Base-by-base conservation (phyloP, 768 basidiomycete genomes). In the Psilocybe tampanensis region DNA sequence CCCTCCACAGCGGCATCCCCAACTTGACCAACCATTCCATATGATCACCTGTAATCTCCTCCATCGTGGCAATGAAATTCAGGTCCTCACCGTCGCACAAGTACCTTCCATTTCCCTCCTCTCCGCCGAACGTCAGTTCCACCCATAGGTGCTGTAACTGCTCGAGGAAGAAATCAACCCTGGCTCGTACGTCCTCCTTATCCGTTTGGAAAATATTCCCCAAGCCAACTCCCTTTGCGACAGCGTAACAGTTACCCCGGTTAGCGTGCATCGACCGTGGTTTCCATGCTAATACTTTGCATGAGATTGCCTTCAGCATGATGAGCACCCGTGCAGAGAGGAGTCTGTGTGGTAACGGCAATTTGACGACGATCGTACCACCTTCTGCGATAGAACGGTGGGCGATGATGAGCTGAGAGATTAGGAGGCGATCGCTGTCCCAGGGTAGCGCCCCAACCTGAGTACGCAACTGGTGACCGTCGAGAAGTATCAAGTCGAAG, bases 401-500 rank as follows among this genome's bases (percentile, higher is more conserved):
- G 11, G 45, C 52, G 21, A 58, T 41, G n/a, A 58, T 49, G 23
- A 54, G 15, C 41, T 58, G 57, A 6, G 57, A 54, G 21, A 58
- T 53, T 15, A 48, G 47, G 26, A 58, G 57, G 6, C 52, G 51
- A 21, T 58, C 43, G 9, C 8, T 24, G n/a, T 58, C 57, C 45
- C 52, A 53, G 41, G 57, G 52, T 12, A 53, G 23, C 3, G 51
- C 44, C 4, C 44, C 19, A 29, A 15, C 41, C 42, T 58, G 52
- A 1, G 52, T 49, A 4, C 52, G 52, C 11, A 58, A 32, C n/a
- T 58, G 52, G 32, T 58, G 57, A 5, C 57, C 52, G 22, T 58
- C 57, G 17, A 58, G 39, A 11, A 54, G 52, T 11, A 53, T 41
- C 2, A 58, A 7, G 21, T 49, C 47, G 29, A 53, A 54, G 8